phyloP scores from a whole-genome alignment of 441 rosid species.

The Erodium texanum region DNA sequence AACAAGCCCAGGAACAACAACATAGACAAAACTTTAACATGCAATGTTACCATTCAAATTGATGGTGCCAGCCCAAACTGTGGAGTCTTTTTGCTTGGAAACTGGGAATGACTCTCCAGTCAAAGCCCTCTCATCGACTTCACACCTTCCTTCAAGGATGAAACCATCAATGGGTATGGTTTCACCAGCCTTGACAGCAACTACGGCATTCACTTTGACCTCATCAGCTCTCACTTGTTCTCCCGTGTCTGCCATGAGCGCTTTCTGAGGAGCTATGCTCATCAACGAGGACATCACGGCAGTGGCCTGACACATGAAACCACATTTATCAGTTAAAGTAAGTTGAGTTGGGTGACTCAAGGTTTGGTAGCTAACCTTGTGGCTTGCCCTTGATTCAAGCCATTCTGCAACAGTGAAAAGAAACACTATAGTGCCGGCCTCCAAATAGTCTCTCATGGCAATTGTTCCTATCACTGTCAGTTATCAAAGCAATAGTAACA shows the following conservation, averaged over 20 bases:
- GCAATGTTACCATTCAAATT: background rate
- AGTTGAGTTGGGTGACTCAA: no score
- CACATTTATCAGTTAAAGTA: no score
- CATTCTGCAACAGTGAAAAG: conserved; percentile 71
- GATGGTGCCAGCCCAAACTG: background rate
- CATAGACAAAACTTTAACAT: no score
- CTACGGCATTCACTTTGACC: conserved; percentile 48
- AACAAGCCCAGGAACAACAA: no score
- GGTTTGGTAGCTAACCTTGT: no score
- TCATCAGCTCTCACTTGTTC: conserved; percentile 61
- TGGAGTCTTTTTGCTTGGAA: background rate
- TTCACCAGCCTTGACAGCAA: conserved; percentile 82
- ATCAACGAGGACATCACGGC: conserved; percentile 73
- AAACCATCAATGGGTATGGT: conserved; percentile 80
- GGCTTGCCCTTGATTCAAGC: conserved; percentile 80
- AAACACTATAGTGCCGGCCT: conserved; percentile 80
- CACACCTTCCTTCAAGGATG: conserved; percentile 47
- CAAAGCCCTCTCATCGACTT: background rate
- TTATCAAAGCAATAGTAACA: background rate
- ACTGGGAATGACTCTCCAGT: background rate
- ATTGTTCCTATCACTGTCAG: conserved; percentile 66
- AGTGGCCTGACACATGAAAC: conserved; percentile 45
- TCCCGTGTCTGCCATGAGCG: conserved; percentile 69
- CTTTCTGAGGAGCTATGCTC: conserved; percentile 78
- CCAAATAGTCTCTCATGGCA: conserved; percentile 55